Conservation (phyloP, 768 basidiomycete species). For the Rhizopogon roseolus region DNA sequence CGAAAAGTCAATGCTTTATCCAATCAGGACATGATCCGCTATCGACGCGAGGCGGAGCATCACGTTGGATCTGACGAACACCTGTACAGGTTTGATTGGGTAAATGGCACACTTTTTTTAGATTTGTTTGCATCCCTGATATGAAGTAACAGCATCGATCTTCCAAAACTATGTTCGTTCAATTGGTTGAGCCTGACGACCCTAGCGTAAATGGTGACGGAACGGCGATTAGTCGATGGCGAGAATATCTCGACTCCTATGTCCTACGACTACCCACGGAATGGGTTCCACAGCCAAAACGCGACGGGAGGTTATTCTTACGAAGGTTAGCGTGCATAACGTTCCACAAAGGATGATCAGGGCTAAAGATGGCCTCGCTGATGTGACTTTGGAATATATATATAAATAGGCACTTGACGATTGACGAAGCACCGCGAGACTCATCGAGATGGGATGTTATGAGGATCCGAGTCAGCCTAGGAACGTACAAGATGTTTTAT, state of each 20-base stretch:
- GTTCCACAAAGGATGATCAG: constrained; percentile 5
- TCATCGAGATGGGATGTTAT: constrained; percentile 13
- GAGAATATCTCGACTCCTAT: constrained; percentile 70
- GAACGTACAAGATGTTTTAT: constrained; percentile 67
- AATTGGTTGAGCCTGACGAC: constrained; percentile 57
- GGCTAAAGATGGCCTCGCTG: constrained; percentile 10
- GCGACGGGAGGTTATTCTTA: constrained; percentile 44
- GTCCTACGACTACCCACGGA: constrained; percentile 69
- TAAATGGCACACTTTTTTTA: constrained; percentile 31
- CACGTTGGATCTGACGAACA: constrained; percentile 73
- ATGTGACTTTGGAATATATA: constrained; percentile 22
- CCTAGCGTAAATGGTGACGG: constrained; percentile 58
- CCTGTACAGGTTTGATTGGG: constrained; percentile 79
- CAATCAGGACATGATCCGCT: constrained; percentile 66
- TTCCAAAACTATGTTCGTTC: constrained; percentile 51
- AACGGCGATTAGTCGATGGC: constrained; percentile 53
- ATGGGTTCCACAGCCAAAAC: constrained; percentile 47
- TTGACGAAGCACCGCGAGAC: constrained; percentile 20
- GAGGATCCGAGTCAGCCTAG: constrained; percentile 50
- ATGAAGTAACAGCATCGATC: constrained; percentile 43
- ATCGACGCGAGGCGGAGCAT: constrained; percentile 75
- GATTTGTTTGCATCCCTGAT: constrained; percentile 1
- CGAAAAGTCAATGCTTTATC: constrained; percentile 49
- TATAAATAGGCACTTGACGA: constrained; percentile 50
- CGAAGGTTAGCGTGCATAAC: constrained; percentile 43